Percentiles rank a stretch among this genome's conserved stretches.
phyloP scores from a whole-genome alignment of 106 monocot genomes.

The Chionographis japonica region DNA sequence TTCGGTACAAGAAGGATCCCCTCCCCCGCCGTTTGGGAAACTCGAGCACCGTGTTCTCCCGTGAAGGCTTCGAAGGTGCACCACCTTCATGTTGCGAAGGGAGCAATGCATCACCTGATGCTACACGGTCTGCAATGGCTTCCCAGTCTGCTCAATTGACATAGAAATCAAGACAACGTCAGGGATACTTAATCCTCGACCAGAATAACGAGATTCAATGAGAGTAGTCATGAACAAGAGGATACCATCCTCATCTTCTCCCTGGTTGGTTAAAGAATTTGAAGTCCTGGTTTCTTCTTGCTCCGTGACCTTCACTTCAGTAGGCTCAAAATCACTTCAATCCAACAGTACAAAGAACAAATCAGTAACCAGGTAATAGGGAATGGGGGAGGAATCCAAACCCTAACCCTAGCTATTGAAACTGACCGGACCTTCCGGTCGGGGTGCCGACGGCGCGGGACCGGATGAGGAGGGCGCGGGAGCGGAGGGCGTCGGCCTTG shows the following conservation, averaged over 20 bases:
- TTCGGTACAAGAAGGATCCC: conserved; percentile 41
- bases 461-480: conserved; percentile 22
- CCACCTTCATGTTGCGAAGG: conserved; percentile 1
- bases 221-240: too few relatives aligned
- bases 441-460: background rate
- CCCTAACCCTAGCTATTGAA: background rate
- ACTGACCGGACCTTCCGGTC: too few relatives aligned
- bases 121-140: conserved; percentile 29
- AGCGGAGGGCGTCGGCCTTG: conserved; percentile 50
- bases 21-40: conserved; percentile 30
- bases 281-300: background rate
- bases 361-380: background rate
- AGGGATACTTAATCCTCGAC: background rate
- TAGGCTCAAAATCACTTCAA: conserved; percentile 6
- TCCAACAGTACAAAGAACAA: background rate
- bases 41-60: background rate
- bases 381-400: conserved; percentile 1
- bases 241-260: conserved; percentile 23
- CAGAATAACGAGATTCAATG: background rate
- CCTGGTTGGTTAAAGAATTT: background rate
- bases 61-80: background rate
- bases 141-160: conserved; percentile 46
- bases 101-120: conserved; percentile 4
- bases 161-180: background rate
- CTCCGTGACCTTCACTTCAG: background rate